Base-by-base conservation (phyloP, 106 monocot genomes). In the Acanthochlamys bracteata region DNA sequence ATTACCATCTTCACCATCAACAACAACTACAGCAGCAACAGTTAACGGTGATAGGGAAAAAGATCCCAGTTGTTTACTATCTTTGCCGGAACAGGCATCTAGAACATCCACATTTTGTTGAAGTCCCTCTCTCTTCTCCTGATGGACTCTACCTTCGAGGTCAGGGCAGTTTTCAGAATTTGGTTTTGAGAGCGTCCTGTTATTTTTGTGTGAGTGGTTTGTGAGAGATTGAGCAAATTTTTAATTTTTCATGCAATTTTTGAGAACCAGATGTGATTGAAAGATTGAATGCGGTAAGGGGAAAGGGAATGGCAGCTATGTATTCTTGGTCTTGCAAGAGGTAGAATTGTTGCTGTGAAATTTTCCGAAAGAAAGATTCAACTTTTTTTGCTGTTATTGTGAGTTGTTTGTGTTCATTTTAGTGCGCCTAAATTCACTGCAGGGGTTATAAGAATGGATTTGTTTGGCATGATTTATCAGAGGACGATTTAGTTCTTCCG, bases 261-360 rank as follows among this genome's bases (percentile, higher is more conserved):
- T 59, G 10, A 20, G 33, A 1, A 3, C 3, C 60, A 89, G 93
- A 93, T 83, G 80, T 89, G 58, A 83, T 83, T 54, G 68, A 72
- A 21, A 65, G 83, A 33, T 78, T 93, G 15, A 81, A 80, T 66
- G 67, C 62, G 60, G 71, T 93, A 22, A 76, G 93, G 59, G 93
- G 93, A 14, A 86, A 83, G 55, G 80, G 80, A 27, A 83, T 93
- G 80, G 77, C 89, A 14, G 67, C 76, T 11, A 74, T 80, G 85
- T 93, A 93, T 43, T 86, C 93, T n/a, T 93, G 89, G 93, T 93
- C 93, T 39, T 93, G 89, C 59, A 89, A 93, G 79, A 83, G 85
- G 93, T 94, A 66, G 61, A 10, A 33, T 33, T 33, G 33, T 33
- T 6, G 33, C 6, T 33, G 33, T 6, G 6, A 33, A 33, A 33